Evolutionary conservation across 2,329 filamentous ascomycete genomes (phyloP), one percentile per base, ranked within the genome.

Genomic region (Colletotrichum kahawae): DNA sequence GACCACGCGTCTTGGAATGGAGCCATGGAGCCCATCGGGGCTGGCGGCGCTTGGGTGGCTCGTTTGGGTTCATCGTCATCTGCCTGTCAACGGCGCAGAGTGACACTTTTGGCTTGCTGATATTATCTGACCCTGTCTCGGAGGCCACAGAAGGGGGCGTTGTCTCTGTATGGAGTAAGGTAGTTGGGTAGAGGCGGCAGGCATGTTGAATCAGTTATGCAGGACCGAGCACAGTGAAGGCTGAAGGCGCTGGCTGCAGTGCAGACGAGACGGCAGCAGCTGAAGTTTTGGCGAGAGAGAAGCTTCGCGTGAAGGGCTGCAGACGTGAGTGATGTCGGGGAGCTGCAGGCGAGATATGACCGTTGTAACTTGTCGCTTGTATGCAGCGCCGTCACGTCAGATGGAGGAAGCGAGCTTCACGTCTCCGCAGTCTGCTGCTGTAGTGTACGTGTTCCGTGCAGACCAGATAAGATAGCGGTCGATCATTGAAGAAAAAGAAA

Each of bases 331-430:
- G 18, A 51, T 71, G 56, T 62, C 51, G 72, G 63, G 63, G 63
- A 67, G 69, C 63, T 72, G 69, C 72, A 75, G 72, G 57, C 51
- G 69, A 72, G 27, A 67, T 57, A n/a, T 75, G 69, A 72, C 29
- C 18, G 43, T 33, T 18, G 43, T 48, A 21, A 18, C 43, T 48
- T 18, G 43, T 48, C 43, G 43, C 43, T 48, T 48, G 48, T 68
- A 65, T 60, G 31, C 43, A 57, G 67, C 21, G 67, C 51, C 36
- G 67, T 70, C 71, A 65, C 67, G 67, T 66, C 60, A 59, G 67
- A 60, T 38, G 71, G 51, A 48, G 33, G 36, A 65, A 36, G 60
- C 54, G 68, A 62, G 34, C 33, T 54, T 36, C 66, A 68, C n/a
- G 43, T 56, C 31, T 67, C 64, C 43, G 27, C 36, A 24, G 43